Conservation (phyloP, 257 asterid species). For the Primulina tabacum region DNA sequence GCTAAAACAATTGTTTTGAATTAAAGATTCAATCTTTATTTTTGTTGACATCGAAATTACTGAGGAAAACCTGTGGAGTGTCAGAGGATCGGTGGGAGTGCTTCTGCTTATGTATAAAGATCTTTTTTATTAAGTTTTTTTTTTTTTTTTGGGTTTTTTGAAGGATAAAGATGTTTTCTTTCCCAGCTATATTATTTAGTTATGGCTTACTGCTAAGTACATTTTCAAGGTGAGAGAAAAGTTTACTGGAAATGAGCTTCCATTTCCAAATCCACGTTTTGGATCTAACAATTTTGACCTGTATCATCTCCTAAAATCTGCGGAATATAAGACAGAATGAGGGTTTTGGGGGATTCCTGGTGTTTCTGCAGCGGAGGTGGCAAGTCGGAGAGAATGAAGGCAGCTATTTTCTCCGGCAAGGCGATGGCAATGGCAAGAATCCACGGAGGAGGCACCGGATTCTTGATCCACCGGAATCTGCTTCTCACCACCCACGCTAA, state of each 20-base stretch:
- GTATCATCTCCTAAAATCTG: not conserved
- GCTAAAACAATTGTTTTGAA: too few relatives aligned
- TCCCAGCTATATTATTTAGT: not conserved
- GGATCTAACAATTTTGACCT: not conserved
- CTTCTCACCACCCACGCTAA: constrained; percentile 84
- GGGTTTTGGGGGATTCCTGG: constrained; percentile 80
- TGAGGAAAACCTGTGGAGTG: too few relatives aligned
- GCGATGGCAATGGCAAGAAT: constrained; percentile 76
- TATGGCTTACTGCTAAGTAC: not conserved
- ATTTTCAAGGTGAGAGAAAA: not conserved
- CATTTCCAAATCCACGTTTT: constrained; percentile 4
- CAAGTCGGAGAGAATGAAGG: constrained; percentile 87
- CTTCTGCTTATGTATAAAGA: too few relatives aligned
- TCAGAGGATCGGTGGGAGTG: not conserved
- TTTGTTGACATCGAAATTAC: too few relatives aligned
- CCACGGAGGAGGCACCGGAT: constrained; percentile 67
- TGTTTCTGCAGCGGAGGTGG: constrained; percentile 97
- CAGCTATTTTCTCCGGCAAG: constrained; percentile 68
- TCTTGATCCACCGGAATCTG: constrained; percentile 90
- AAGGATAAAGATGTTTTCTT: not conserved
- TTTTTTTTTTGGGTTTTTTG: too few relatives aligned
- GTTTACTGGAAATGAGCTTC: not conserved
- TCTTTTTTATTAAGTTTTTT: too few relatives aligned
- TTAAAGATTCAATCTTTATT: too few relatives aligned
- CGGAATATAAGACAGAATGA: not conserved